These are phyloP conservation scores for Coemansia sp. DNA, from an alignment of 192 early-diverging fungal genomes.

Conservation along the genomic window DNA sequence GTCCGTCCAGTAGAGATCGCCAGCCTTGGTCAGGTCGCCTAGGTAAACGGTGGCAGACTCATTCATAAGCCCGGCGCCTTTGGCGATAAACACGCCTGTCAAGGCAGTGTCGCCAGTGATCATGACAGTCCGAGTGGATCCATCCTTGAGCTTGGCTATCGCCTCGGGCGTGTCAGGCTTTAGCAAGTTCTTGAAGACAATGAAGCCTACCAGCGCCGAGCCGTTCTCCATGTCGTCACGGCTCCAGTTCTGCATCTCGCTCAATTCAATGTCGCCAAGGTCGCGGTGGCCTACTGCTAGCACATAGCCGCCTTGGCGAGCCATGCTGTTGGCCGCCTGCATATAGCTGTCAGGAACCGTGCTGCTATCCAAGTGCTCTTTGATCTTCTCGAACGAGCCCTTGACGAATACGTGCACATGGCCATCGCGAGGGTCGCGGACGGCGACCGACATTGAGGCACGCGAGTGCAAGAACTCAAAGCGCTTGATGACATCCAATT, in stretches of 20 bases:
- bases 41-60: conserved; percentile 43
- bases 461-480: conserved; percentile 74
- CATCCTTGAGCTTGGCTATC: conserved; percentile 67
- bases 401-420: conserved; percentile 67
- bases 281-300: conserved; percentile 65
- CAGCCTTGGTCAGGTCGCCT: conserved; percentile 56
- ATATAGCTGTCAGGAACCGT: conserved; percentile 64
- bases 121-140: conserved; percentile 77
- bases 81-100: conserved; percentile 77
- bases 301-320: conserved; percentile 75
- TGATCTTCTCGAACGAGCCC: conserved; percentile 58
- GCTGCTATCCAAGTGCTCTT: conserved; percentile 56
- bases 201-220: conserved; percentile 61
- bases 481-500: conserved; percentile 58
- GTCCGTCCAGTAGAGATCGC: conserved; percentile 60
- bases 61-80: conserved; percentile 57
- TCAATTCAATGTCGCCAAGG: conserved; percentile 52
- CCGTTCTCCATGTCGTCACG: conserved; percentile 66
- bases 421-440: conserved; percentile 57
- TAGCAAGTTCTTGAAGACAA: conserved; percentile 79
- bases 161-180: conserved; percentile 72
- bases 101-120: conserved; percentile 80
- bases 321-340: conserved; percentile 55
- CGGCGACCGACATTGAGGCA: conserved; percentile 70
- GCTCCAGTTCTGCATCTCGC: conserved; percentile 38